Evolutionary conservation across 140 eudicot genomes (phyloP).

Genomic region (Bidens hawaiensis): DNA sequence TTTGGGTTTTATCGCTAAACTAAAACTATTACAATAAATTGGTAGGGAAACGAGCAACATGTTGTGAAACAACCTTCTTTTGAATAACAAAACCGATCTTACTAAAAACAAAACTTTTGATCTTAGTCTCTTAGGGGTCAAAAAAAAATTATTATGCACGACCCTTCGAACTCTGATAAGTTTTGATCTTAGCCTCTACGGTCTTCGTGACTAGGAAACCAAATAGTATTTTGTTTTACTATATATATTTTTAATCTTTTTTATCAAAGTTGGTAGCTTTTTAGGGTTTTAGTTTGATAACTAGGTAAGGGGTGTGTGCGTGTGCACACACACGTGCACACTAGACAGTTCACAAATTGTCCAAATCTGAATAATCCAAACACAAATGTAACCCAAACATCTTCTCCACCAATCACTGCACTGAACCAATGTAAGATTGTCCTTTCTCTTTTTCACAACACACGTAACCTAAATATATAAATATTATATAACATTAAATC

Average conservation of each 20-base stretch:
- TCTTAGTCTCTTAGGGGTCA: too few relatives aligned
- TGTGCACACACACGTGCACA: conserved; percentile 29
- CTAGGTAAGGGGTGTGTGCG: neutral
- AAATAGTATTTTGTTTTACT: neutral
- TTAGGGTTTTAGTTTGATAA: neutral
- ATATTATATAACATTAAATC: too few relatives aligned
- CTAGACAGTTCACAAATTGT: conserved; percentile 17
- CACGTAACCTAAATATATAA: conserved; percentile 37
- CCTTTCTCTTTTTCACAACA: conserved; percentile 27
- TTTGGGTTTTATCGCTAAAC: too few relatives aligned
- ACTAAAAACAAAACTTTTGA: too few relatives aligned
- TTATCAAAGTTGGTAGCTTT: neutral
- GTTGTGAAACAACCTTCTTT: too few relatives aligned
- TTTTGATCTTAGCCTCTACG: too few relatives aligned
- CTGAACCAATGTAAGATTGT: conserved; percentile 21
- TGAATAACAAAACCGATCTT: too few relatives aligned
- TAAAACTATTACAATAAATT: too few relatives aligned
- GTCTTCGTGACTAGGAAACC: too few relatives aligned
- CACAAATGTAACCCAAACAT: conserved; percentile 37
- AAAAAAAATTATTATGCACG: too few relatives aligned
- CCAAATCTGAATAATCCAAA: conserved; percentile 11
- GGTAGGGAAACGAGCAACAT: too few relatives aligned
- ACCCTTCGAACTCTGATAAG: too few relatives aligned
- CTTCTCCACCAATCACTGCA: conserved; percentile 31
- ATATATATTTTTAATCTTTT: neutral